Evolutionary conservation across 2,329 filamentous ascomycete genomes (phyloP).

Genomic region (Colletotrichum brevisporum): DNA sequence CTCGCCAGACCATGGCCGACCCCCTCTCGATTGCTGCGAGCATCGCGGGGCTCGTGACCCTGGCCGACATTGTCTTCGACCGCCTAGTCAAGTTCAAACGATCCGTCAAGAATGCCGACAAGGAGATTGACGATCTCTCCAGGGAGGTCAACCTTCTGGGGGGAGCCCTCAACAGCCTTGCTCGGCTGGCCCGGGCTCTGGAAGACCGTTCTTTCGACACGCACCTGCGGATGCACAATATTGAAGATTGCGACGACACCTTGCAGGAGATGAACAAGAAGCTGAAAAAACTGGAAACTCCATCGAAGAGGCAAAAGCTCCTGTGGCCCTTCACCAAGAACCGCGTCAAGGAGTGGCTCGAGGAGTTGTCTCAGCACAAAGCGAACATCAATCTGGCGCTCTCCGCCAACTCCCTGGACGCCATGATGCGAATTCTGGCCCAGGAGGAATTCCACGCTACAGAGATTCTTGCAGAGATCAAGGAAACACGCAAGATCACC

Average conservation of each 20-base stretch:
- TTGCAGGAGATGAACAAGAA: neutral
- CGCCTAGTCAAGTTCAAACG: conserved; percentile 8
- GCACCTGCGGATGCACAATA: conserved; percentile 14
- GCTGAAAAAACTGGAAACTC: neutral
- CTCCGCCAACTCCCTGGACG: conserved; percentile 9
- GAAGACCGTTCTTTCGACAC: neutral
- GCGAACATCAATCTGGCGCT: conserved; percentile 14
- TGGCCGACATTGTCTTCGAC: conserved; percentile 10
- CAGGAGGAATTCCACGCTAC: accelerated
- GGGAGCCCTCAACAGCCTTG: neutral
- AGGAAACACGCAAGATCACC: neutral
- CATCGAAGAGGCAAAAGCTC: neutral
- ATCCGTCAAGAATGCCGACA: neutral
- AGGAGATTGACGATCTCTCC: neutral
- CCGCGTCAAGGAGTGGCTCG: conserved; percentile 1
- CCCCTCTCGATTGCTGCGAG: conserved; percentile 24
- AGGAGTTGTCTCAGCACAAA: conserved; percentile 2
- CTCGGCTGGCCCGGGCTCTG: neutral
- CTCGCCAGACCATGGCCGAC: neutral
- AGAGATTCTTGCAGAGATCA: neutral
- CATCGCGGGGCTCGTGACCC: conserved; percentile 4
- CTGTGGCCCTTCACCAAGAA: neutral
- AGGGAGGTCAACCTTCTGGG: conserved; percentile 7
- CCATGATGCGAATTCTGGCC: neutral
- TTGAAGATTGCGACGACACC: conserved; percentile 5